Conservation (phyloP, 2,329 filamentous ascomycete genomes). For the Sclerotiophoma versabilis region DNA sequence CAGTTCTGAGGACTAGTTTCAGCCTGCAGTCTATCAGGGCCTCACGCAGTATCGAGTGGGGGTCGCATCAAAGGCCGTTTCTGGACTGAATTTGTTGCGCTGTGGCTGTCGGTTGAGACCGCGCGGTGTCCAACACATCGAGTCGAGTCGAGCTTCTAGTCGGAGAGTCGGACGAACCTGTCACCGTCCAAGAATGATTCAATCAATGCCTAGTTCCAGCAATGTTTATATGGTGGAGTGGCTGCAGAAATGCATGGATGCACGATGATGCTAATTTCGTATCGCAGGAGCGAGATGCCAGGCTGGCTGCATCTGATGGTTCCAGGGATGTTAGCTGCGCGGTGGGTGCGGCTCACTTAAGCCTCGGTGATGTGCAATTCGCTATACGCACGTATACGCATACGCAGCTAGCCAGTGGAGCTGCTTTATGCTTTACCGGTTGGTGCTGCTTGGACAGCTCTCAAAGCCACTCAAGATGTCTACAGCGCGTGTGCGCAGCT, state of each 20-base stretch:
- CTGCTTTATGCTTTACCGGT: conserved; percentile 1
- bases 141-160: neutral
- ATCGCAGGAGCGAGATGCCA: neutral
- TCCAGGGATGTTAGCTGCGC: neutral
- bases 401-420: conserved; percentile 7
- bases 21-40: too few species aligned
- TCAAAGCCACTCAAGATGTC: conserved; percentile 36
- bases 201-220: neutral
- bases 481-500: conserved; percentile 40
- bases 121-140: neutral
- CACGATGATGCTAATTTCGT: neutral
- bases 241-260: neutral
- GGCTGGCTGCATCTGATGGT: neutral
- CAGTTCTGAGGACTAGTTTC: too few species aligned
- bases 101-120: neutral
- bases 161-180: neutral
- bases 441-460: neutral
- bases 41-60: too few species aligned
- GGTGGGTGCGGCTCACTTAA: neutral
- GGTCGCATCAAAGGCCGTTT: too few species aligned
- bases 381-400: conserved; percentile 1
- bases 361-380: neutral
- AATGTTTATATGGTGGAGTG: neutral
- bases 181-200: neutral
- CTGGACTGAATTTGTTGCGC: too few species aligned